Evolutionary conservation across 352 stramenopile genomes (phyloP).

Genomic region (Globisporangium carolinianum): DNA sequence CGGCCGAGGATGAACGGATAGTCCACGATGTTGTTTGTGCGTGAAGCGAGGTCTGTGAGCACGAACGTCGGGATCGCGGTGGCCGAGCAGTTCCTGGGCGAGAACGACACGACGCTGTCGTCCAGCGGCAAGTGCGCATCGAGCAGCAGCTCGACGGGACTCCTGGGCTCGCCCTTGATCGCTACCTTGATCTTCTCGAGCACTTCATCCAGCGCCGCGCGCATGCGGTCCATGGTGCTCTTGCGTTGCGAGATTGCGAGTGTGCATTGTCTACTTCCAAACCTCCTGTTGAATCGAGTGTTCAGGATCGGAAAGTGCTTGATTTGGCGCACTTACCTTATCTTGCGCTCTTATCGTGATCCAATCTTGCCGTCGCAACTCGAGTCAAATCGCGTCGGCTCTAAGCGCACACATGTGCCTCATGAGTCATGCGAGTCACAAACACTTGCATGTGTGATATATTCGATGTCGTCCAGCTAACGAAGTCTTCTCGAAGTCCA

Average conservation of each 20-base stretch:
- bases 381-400: no score
- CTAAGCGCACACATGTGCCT: no score
- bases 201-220: slow-evolving; percentile 49
- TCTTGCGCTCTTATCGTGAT: no score
- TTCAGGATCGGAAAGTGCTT: no score
- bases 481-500: no score
- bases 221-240: slow-evolving; percentile 42
- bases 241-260: background rate
- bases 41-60: slow-evolving; percentile 54
- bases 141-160: slow-evolving; percentile 51
- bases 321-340: no score
- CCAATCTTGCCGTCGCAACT: no score
- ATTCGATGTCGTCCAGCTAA: no score
- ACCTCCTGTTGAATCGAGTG: no score
- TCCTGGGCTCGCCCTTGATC: slow-evolving; percentile 47
- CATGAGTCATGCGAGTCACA: no score
- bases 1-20: slow-evolving; percentile 64
- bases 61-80: slow-evolving; percentile 41
- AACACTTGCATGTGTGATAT: no score
- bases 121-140: slow-evolving; percentile 55
- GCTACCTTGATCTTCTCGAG: slow-evolving; percentile 54
- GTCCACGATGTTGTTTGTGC: slow-evolving; percentile 69
- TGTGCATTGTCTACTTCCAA: no score
- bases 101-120: slow-evolving; percentile 39
- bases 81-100: slow-evolving; percentile 23